phyloP scores from a whole-genome alignment of 1,139 yeast species.

The Zygosaccharomyces pseudobailii region DNA sequence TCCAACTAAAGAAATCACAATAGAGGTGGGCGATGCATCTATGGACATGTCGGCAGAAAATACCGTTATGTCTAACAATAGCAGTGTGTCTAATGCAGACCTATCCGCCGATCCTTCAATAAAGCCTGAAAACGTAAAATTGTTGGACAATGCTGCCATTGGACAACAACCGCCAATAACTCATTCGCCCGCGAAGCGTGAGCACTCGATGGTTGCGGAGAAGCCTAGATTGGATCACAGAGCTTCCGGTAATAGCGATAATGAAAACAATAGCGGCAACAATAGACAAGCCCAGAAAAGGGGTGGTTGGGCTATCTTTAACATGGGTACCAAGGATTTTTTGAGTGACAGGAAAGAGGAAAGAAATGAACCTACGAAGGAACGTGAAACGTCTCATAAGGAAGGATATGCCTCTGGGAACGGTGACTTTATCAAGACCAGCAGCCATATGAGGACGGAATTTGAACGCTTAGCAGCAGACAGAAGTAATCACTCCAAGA shows the following conservation, averaged over 20 bases:
- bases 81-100: background rate
- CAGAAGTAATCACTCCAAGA: constrained; percentile 25
- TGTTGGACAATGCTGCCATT: background rate
- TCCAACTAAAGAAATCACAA: constrained; percentile 2
- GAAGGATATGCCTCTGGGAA: background rate
- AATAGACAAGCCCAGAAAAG: constrained; percentile 1
- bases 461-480: constrained; percentile 9
- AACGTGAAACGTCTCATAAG: background rate
- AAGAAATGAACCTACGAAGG: background rate
- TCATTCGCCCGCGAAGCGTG: background rate
- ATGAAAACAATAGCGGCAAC: background rate
- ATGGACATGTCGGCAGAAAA: background rate
- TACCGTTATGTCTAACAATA: constrained; percentile 1
- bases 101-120: background rate
- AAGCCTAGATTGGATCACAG: background rate
- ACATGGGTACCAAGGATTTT: constrained; percentile 1
- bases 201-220: background rate
- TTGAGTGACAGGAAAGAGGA: background rate
- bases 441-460: constrained; percentile 6
- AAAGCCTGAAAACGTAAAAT: background rate
- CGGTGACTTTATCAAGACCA: constrained; percentile 14
- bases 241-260: background rate
- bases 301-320: constrained; percentile 3
- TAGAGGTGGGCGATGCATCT: background rate
- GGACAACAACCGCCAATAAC: background rate